Evolutionary conservation across 768 basidiomycete genomes (phyloP), one percentile per base, ranked within the genome.

Genomic region (Hebeloma cylindrosporum): DNA sequence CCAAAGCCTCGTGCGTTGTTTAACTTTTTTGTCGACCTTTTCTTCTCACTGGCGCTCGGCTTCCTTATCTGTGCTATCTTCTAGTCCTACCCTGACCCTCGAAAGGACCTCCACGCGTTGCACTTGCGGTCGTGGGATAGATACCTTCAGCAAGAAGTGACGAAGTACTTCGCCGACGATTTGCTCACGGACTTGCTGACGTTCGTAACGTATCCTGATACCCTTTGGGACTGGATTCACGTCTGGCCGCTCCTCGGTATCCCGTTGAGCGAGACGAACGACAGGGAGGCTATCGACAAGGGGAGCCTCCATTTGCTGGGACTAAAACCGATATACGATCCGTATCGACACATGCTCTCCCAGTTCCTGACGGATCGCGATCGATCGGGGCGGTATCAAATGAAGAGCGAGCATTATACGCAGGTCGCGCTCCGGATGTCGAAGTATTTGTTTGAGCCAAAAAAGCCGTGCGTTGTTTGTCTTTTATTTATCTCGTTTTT

Each of bases 161-260:
- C 42, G n/a, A 32, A 26, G 2, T 61, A 61, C 34, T 47, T 49
- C 13, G 32, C 43, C 2, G 52, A 54, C 16, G 48, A 51, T 3
- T 46, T 30, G 9, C 45, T 61, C 3, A 51, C 51, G 3, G 54
- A 50, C 14, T 48, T 61, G 5, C 40, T 61, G 4, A 48, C 57
- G 2, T 57, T 61, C 40, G 56, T 51, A n/a, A 58, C 58, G 2
- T 59, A 54, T 26, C 58, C 60, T 1, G 39, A 49, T n/a, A 43
- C 43, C 2, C 47, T 58, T 2, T 59, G 58, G 54, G 60, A 58
- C 30, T 59, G 60, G 58, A 29, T 58, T 1, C 60, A 61, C 21
- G 48, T 57, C 9, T 57, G 58, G 56, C 58, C 60, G 7, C 29
- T 61, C 8, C 53, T 61, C 2, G 54, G 58, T 7, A 25, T 61